These are phyloP conservation scores for Paspalum vaginatum DNA, from an alignment of 176 grass and related monocot species.

Conservation along the genomic window DNA sequence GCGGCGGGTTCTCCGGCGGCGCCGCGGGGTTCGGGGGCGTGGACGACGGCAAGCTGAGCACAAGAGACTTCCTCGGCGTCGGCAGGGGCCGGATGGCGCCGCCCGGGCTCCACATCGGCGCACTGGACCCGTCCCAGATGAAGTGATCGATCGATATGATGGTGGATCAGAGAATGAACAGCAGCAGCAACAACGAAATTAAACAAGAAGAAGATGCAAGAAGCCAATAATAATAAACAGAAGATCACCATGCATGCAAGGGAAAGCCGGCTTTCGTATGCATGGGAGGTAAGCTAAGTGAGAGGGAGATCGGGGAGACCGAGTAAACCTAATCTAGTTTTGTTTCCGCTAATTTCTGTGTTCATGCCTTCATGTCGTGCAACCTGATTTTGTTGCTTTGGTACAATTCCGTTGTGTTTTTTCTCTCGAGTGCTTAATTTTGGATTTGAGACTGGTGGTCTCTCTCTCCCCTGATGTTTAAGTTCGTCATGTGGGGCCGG, in stretches of 20 bases:
- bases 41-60: constrained; percentile 69
- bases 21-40: neutral
- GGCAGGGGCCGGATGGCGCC: constrained; percentile 49
- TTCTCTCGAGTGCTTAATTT: neutral
- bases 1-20: constrained; percentile 23
- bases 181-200: neutral
- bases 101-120: constrained; percentile 58
- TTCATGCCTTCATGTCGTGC: neutral
- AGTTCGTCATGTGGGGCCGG: constrained; percentile 35
- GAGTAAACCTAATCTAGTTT: constrained; percentile 16
- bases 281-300: constrained; percentile 7
- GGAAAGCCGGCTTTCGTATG: neutral
- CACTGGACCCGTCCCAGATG: constrained; percentile 71
- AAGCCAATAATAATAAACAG: constrained; percentile 30
- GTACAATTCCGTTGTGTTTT: constrained; percentile 15
- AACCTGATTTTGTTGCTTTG: neutral
- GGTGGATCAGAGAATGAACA: neutral
- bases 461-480: neutral
- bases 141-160: constrained; percentile 34
- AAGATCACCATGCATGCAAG: constrained; percentile 25
- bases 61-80: constrained; percentile 95
- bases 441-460: neutral
- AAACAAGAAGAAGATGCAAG: constrained; percentile 11
- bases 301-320: neutral
- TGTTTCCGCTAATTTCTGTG: neutral